These are phyloP conservation scores for Auxenochlorella pyrenoidosa DNA, from an alignment of 139 green algal species.

Conservation along the genomic window DNA sequence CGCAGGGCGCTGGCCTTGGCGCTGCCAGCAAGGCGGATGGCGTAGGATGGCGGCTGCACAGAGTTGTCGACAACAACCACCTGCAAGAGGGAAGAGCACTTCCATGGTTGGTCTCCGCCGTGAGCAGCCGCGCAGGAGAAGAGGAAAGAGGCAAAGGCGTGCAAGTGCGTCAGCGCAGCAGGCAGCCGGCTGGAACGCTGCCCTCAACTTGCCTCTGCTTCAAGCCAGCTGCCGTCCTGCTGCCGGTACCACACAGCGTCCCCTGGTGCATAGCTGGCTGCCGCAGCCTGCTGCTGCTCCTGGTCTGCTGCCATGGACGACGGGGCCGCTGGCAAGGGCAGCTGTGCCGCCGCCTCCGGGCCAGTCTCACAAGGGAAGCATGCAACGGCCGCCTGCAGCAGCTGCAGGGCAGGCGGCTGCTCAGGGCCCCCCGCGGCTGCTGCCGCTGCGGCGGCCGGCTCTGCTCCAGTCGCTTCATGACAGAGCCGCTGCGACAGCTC, in stretches of 20 bases:
- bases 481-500: slow-evolving; percentile 31
- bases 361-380: slow-evolving; percentile 27
- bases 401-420: background rate
- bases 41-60: slow-evolving; percentile 36
- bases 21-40: slow-evolving; percentile 2
- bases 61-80: slow-evolving; percentile 9
- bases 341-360: background rate
- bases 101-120: background rate
- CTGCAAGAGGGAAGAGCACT: background rate
- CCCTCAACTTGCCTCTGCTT: slow-evolving; percentile 29
- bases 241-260: slow-evolving; percentile 41
- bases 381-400: slow-evolving; percentile 20
- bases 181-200: too few relatives aligned
- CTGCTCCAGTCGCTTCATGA: background rate
- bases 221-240: slow-evolving; percentile 29
- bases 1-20: background rate
- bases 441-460: slow-evolving; percentile 1
- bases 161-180: too few relatives aligned
- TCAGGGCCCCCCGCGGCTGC: background rate
- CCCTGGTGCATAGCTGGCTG: background rate
- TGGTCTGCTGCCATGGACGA: background rate
- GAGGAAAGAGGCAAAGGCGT: too few relatives aligned
- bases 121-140: too few relatives aligned
- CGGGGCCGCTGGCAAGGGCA: background rate
- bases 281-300: background rate